These are phyloP conservation scores for Geotrichum europaeum DNA, from an alignment of 1,139 yeast genomes.

Conservation along the genomic window DNA sequence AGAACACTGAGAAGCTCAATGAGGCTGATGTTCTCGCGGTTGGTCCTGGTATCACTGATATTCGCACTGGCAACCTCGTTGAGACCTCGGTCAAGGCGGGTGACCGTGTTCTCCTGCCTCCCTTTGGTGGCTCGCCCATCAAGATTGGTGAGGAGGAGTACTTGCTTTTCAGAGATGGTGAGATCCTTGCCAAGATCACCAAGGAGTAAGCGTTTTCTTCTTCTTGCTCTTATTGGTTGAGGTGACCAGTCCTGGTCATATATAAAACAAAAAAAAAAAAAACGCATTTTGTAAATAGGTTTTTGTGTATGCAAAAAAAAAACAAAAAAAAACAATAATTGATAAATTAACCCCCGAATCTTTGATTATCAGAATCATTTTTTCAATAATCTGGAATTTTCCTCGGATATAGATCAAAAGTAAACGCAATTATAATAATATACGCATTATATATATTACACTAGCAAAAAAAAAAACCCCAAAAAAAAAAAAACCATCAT, in stretches of 20 bases:
- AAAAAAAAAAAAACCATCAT: background rate
- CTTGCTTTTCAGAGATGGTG: constrained; percentile 67
- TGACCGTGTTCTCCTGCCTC: constrained; percentile 89
- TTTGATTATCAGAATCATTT: too few species aligned
- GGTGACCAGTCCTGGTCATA: background rate
- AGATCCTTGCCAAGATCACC: constrained; percentile 80
- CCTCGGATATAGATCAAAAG: too few species aligned
- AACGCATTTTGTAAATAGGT: background rate
- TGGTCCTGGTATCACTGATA: constrained; percentile 52
- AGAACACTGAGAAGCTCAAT: constrained; percentile 89
- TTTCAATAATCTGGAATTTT: too few species aligned
- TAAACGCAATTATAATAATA: too few species aligned
- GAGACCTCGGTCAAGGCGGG: constrained; percentile 76
- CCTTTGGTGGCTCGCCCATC: constrained; percentile 81
- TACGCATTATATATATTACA: too few species aligned
- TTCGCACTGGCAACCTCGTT: constrained; percentile 52
- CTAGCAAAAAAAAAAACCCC: background rate
- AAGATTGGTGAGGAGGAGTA: constrained; percentile 69
- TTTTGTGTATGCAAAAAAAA: background rate
- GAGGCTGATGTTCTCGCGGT: constrained; percentile 42
- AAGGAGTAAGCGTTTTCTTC: constrained; percentile 31
- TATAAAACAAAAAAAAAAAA: background rate
- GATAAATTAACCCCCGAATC: too few species aligned
- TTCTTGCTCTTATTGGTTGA: background rate
- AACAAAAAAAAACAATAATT: background rate